Evolutionary conservation across 2,329 filamentous ascomycete species (phyloP).

Genomic region (Colletotrichum musicola): DNA sequence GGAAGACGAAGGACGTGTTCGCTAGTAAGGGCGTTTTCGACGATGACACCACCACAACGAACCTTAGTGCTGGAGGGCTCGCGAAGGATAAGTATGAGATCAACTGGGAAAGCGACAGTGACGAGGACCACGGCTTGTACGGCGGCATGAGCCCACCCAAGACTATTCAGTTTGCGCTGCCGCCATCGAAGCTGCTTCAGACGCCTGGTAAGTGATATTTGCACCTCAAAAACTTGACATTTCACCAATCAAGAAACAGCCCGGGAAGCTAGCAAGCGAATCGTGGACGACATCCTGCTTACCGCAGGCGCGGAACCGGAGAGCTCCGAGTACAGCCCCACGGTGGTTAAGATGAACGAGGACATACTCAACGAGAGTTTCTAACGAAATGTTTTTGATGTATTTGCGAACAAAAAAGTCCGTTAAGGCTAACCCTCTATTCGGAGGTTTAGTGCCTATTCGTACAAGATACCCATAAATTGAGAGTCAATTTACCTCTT

Average conservation of each 20-base stretch:
- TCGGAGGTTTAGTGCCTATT: not conserved
- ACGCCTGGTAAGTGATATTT: slow-evolving; percentile 74
- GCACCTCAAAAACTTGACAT: not conserved
- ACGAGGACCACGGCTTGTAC: slow-evolving; percentile 71
- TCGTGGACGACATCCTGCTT: slow-evolving; percentile 83
- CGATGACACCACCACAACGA: slow-evolving; percentile 42
- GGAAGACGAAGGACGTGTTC: slow-evolving; percentile 65
- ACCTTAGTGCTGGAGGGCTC: slow-evolving; percentile 36
- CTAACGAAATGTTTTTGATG: slow-evolving; percentile 46
- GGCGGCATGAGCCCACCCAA: slow-evolving; percentile 91
- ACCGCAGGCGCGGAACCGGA: slow-evolving; percentile 77
- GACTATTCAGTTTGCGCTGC: slow-evolving; percentile 87
- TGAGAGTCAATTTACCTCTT: not conserved
- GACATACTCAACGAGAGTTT: slow-evolving; percentile 74
- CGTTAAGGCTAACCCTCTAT: not conserved
- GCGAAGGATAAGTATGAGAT: slow-evolving; percentile 65
- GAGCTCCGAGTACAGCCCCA: slow-evolving; percentile 71
- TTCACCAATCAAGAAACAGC: slow-evolving; percentile 59
- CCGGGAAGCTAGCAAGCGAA: slow-evolving; percentile 82
- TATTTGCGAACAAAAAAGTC: not conserved
- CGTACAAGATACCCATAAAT: slow-evolving; percentile 10
- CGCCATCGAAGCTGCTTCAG: slow-evolving; percentile 81
- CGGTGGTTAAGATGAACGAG: slow-evolving; percentile 74
- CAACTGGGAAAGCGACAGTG: slow-evolving; percentile 81
- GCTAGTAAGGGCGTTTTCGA: slow-evolving; percentile 42